Percentiles rank a stretch among this genome's conserved stretches.
phyloP scores from a whole-genome alignment of 768 basidiomycete genomes.

The Russula foetens region DNA sequence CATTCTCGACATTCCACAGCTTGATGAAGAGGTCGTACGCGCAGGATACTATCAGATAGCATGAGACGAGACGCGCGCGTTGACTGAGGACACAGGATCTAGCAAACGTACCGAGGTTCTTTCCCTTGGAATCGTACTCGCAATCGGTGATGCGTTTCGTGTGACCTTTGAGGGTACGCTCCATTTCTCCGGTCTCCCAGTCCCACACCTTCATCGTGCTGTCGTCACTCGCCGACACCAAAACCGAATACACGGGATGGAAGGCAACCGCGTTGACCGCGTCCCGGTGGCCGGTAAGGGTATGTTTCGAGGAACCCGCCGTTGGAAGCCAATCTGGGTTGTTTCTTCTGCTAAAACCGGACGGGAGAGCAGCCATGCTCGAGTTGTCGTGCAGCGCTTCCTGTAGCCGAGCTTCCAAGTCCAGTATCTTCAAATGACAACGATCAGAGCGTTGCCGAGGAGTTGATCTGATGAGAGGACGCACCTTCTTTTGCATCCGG shows the following conservation, averaged over 20 bases:
- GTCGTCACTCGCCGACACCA: conserved; percentile 50
- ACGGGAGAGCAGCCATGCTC: conserved; percentile 25
- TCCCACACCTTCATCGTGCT: conserved; percentile 53
- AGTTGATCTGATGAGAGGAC: background rate
- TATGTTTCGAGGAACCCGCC: conserved; percentile 31
- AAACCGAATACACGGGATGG: conserved; percentile 43
- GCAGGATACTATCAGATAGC: conserved; percentile 37
- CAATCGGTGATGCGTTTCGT: conserved; percentile 49
- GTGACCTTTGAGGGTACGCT: conserved; percentile 52
- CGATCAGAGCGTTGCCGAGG: background rate
- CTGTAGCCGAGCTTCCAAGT: conserved; percentile 47
- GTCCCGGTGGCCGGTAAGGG: conserved; percentile 39
- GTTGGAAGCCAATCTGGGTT: conserved; percentile 48
- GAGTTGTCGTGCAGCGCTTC: conserved; percentile 43
- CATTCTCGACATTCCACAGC: conserved; percentile 48
- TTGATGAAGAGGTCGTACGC: conserved; percentile 51
- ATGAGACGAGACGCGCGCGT: background rate
- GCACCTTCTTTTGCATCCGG: conserved; percentile 22
- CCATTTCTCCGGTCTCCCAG: conserved; percentile 54
- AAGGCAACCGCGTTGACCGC: conserved; percentile 45
- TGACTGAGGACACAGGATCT: background rate
- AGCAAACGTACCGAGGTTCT: conserved; percentile 35
- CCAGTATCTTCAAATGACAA: conserved; percentile 42
- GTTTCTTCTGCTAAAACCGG: conserved; percentile 28
- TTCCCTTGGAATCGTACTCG: conserved; percentile 49